phyloP scores from a whole-genome alignment of 768 basidiomycete genomes.

The Gautieria morchelliformis region DNA sequence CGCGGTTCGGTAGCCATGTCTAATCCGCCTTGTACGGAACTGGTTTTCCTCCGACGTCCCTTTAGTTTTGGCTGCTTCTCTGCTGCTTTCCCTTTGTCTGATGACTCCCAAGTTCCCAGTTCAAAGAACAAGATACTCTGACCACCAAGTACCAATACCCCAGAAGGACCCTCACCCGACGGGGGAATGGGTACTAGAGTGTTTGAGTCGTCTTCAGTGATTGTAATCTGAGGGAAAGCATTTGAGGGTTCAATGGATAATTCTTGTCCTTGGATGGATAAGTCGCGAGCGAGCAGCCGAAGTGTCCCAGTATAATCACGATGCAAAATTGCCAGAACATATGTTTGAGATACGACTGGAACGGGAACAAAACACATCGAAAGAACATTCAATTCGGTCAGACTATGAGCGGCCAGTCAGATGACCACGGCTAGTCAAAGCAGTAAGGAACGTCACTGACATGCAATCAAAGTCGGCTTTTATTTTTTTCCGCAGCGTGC shows the following conservation, averaged over 20 bases:
- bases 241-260: conserved; percentile 11
- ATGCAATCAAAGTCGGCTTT: conserved; percentile 14
- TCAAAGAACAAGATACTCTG: conserved; percentile 55
- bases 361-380: conserved; percentile 53
- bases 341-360: conserved; percentile 29
- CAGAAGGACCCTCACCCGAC: conserved; percentile 34
- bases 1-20: conserved; percentile 34
- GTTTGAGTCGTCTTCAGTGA: conserved; percentile 4
- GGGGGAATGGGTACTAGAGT: conserved; percentile 6
- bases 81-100: conserved; percentile 24
- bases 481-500: conserved; percentile 12
- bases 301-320: conserved; percentile 42
- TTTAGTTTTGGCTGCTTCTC: conserved; percentile 12
- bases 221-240: neutral
- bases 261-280: conserved; percentile 16
- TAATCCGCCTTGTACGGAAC: conserved; percentile 42
- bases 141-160: conserved; percentile 62
- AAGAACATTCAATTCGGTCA: conserved; percentile 61
- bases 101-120: conserved; percentile 34
- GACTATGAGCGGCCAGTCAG: conserved; percentile 25
- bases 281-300: conserved; percentile 11
- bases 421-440: neutral
- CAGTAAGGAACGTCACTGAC: conserved; percentile 2
- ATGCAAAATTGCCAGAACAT: conserved; percentile 54
- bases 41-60: conserved; percentile 32